Percentiles rank a stretch among this genome's conserved stretches.
phyloP scores from a whole-genome alignment of 2,329 filamentous ascomycete species.

The Cladosporium sp. region DNA sequence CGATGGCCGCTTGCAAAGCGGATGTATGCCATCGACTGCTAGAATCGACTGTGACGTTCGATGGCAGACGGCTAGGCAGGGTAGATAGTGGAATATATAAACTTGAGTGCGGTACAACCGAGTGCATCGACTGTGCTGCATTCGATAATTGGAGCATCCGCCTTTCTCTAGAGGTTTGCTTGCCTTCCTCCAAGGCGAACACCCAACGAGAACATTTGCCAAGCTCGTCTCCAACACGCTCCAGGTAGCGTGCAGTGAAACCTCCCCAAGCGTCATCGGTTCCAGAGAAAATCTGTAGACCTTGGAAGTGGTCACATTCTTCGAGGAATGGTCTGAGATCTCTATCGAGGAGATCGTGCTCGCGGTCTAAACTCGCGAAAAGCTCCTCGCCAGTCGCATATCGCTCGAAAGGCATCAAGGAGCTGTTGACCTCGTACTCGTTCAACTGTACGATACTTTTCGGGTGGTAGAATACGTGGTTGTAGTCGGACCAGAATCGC shows the following conservation, averaged over 20 bases:
- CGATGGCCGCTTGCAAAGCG: constrained; percentile 67
- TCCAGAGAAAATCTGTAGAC: constrained; percentile 62
- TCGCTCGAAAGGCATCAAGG: constrained; percentile 75
- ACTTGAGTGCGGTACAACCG: constrained; percentile 67
- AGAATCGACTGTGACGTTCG: constrained; percentile 56
- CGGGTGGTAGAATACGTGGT: constrained; percentile 86
- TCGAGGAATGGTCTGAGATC: constrained; percentile 85
- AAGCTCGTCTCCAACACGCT: constrained; percentile 82
- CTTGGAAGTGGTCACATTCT: constrained; percentile 90
- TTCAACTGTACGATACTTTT: constrained; percentile 80
- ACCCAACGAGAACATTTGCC: constrained; percentile 83
- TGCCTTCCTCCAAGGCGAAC: constrained; percentile 71
- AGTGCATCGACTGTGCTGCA: constrained; percentile 65
- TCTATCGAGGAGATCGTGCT: constrained; percentile 84
- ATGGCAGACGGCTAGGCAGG: constrained; percentile 53
- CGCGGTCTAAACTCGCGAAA: constrained; percentile 51
- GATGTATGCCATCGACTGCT: constrained; percentile 74
- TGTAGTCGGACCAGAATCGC: constrained; percentile 97
- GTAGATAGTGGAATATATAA: constrained; percentile 72
- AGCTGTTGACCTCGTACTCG: constrained; percentile 79
- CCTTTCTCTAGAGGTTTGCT: constrained; percentile 48
- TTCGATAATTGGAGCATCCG: constrained; percentile 66
- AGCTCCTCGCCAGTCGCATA: constrained; percentile 71
- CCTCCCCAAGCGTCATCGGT: constrained; percentile 51
- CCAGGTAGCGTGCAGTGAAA: constrained; percentile 42